Evolutionary conservation across 768 basidiomycete genomes (phyloP).

Genomic region (Lactarius sanguifluus): DNA sequence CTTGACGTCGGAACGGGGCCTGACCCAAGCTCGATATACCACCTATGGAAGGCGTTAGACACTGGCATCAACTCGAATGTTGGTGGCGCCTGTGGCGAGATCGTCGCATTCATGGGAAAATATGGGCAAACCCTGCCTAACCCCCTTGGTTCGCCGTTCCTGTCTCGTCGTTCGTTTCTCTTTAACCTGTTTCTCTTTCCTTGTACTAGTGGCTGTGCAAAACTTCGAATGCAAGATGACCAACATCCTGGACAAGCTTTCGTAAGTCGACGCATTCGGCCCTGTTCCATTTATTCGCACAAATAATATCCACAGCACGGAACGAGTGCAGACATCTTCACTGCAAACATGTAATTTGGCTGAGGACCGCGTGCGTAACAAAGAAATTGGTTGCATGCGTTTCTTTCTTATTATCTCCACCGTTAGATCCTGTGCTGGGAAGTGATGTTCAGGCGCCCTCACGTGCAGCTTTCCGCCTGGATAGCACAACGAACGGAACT

Average conservation of each 20-base stretch:
- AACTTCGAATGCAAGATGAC: no score
- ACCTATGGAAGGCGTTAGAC: conserved; percentile 76
- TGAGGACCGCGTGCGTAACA: conserved; percentile 66
- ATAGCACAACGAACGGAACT: conserved; percentile 51
- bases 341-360: conserved; percentile 97
- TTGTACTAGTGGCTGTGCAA: no score
- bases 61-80: conserved; percentile 55
- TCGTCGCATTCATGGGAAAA: no score
- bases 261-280: neutral
- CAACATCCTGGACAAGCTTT: no score
- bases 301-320: conserved; percentile 51
- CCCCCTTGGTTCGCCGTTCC: no score
- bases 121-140: no score
- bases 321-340: conserved; percentile 86
- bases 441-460: neutral
- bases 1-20: conserved; percentile 88
- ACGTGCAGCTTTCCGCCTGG: conserved; percentile 17
- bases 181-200: no score
- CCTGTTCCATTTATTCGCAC: neutral
- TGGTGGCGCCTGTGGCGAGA: no score
- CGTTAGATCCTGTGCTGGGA: no score
- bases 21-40: conserved; percentile 85
- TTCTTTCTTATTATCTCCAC: no score
- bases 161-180: no score
- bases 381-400: neutral